A percentile compares a stretch with the other conserved stretches of the same genome.
Evolutionary conservation across 768 basidiomycete species (phyloP).

Genomic region (Tulasnella sp.): DNA sequence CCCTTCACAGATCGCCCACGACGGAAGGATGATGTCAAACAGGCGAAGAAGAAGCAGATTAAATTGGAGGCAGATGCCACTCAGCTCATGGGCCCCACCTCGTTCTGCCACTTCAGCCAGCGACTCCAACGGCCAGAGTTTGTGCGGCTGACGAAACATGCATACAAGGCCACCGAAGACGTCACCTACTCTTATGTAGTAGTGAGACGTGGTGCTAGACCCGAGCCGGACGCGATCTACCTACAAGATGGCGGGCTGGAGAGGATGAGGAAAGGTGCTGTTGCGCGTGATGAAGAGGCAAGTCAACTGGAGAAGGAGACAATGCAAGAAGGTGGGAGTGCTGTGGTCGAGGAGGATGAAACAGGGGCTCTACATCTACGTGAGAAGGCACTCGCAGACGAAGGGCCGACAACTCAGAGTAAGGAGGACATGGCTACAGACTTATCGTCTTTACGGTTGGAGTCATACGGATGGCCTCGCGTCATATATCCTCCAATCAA

Average conservation of each 20-base stretch:
- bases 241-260: background rate
- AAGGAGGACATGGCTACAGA: background rate
- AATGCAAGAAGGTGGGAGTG: slow-evolving; percentile 17
- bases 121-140: slow-evolving; percentile 79
- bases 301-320: slow-evolving; percentile 22
- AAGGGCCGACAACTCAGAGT: background rate
- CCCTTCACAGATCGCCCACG: slow-evolving; percentile 36
- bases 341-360: slow-evolving; percentile 21
- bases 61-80: slow-evolving; percentile 19
- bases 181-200: slow-evolving; percentile 84
- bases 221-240: slow-evolving; percentile 24
- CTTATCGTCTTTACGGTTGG: slow-evolving; percentile 43
- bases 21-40: slow-evolving; percentile 33
- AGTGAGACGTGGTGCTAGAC: slow-evolving; percentile 67
- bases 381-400: background rate
- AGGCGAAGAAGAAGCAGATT: slow-evolving; percentile 1
- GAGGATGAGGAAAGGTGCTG: background rate
- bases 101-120: slow-evolving; percentile 70
- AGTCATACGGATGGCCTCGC: slow-evolving; percentile 83
- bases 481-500: slow-evolving; percentile 89
- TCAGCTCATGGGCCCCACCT: background rate
- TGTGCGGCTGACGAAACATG: slow-evolving; percentile 79
- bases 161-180: slow-evolving; percentile 74
- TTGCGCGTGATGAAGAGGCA: background rate
- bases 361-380: slow-evolving; percentile 12